Base-by-base conservation (phyloP, 148 eudicot species). In the Cornus kousa region DNA sequence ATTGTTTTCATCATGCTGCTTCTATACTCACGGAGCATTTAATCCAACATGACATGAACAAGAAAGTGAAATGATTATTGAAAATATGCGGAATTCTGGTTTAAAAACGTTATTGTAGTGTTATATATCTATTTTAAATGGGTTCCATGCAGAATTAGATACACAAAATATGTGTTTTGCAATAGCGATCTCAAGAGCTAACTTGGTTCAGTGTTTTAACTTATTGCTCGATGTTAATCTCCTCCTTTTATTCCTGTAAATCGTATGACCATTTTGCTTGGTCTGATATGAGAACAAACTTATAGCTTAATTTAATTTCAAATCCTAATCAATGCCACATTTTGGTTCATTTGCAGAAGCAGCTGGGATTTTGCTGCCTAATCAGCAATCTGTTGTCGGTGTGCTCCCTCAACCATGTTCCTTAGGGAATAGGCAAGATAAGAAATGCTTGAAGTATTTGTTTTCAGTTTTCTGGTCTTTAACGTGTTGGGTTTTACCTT, bases 371-470 rank as follows among this genome's bases (percentile, higher is more conserved):
- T 64, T 91, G 78, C 78, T 83, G 81, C 89, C 83, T 68, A 83
- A 80, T 77, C 80, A 91, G 39, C 92, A 79, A 31, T 88, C 95
- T 72, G 85, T 96, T 79, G 98, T 94, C 80, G 98, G 97, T 80
- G 79, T 96, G 74, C 94, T 93, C 75, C 83, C 97, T 74, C 99
- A 96, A 83, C 99, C 99, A 78, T 86, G 84, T 87, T 88, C 95
- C 80, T 68, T 35, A 71, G 93, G 92, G 82, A 89, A 89, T 78
- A 96, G 99, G 99, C 83, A 85, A 81, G 88, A 72, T 66, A 39
- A 66, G 40, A 62, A 81, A 64, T 39, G 40, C 79, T 67, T 80
- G 62, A 80, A 77, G 11, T 68, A 37, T 73, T 62, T 69, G 65
- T 77, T 57, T 77, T 75, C 68, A 68, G n/a, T 66, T 43, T 48